Evolutionary conservation across 1,284 basidiomycete species (phyloP).

Genomic region (Papiliotrema nemorosa): DNA sequence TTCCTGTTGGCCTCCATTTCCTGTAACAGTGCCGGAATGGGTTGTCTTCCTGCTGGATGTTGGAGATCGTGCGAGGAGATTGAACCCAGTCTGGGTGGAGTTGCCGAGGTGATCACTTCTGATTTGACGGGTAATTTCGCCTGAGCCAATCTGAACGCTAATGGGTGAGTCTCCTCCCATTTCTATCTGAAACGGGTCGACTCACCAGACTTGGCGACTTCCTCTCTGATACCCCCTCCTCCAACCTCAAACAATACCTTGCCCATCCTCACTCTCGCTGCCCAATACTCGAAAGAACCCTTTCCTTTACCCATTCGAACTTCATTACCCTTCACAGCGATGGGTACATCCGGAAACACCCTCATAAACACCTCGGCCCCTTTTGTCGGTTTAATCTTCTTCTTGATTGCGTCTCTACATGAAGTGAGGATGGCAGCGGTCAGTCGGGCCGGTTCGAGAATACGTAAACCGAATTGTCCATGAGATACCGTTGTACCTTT

Average conservation of each 20-base stretch:
- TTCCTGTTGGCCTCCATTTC: slow-evolving; percentile 16
- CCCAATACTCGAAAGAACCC: slow-evolving; percentile 96
- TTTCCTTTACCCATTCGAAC: slow-evolving; percentile 99
- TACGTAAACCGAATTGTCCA: slow-evolving; percentile 81
- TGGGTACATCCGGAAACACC: slow-evolving; percentile 94
- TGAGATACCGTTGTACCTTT: slow-evolving; percentile 90
- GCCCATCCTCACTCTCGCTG: slow-evolving; percentile 83
- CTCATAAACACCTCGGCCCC: slow-evolving; percentile 83
- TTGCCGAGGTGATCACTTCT: slow-evolving; percentile 74
- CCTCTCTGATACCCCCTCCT: slow-evolving; percentile 82
- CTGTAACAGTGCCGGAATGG: slow-evolving; percentile 20
- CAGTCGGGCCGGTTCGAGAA: slow-evolving; percentile 79
- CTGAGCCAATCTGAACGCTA: slow-evolving; percentile 84
- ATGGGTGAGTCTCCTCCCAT: neutral
- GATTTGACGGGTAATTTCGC: slow-evolving; percentile 83
- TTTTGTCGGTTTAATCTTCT: slow-evolving; percentile 87
- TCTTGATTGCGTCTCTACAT: slow-evolving; percentile 82
- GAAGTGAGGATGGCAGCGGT: slow-evolving; percentile 86
- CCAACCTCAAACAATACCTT: slow-evolving; percentile 94
- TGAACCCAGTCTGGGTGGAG: slow-evolving; percentile 73
- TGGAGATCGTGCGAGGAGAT: slow-evolving; percentile 30
- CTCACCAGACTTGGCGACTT: slow-evolving; percentile 87
- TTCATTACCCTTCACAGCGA: slow-evolving; percentile 98
- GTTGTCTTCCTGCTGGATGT: slow-evolving; percentile 26
- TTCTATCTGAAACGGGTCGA: neutral